Evolutionary conservation across 371 early-diverging fungal genomes (phyloP), one percentile per base, ranked within the genome.

Genomic region (Mortierella sp.): DNA sequence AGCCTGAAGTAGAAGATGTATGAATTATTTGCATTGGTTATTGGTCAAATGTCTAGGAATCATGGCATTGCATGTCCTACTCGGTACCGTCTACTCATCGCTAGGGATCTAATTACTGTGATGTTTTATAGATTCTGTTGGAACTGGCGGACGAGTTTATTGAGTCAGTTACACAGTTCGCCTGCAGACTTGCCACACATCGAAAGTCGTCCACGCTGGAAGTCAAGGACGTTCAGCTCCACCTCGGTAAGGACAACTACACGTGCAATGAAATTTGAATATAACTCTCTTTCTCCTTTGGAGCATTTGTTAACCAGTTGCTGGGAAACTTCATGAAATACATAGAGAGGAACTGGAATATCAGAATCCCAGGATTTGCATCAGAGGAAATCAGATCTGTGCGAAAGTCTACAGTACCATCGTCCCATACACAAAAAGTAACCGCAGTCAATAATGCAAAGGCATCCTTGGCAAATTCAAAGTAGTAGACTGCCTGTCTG

Each of bases 101-200:
- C 5, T n/a, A 51, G n/a, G 51, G n/a, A n/a, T 51, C 51, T 8
- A 51, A n/a, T 51, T n/a, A 24, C 39, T 35, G n/a, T 39, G 39
- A n/a, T 11, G 11, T 14, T 47, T 9, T 73, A 93, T 76, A 95
- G 96, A 89, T 94, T 64, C 75, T 95, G 18, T 87, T 97, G 74
- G 95, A 96, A 70, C 89, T 97, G 49, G 97, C 97, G 0, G 96
- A 97, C 81, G 95, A 97, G 72, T 97, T 98, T 84, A 96, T 98
- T 59, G 94, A 96, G 65, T 93, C 94, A 1, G 96, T 96, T 0
- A 93, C 95, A 3, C 85, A 89, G 61, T 93, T 95, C 83, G 95
- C 96, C 11, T 95, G 95, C 77, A 92, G 94, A 77, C 84, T 96
- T 40, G 97, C 98, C 20, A 96, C 94, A 71, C 98, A 98, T 84